Evolutionary conservation across 345 rosid genomes (phyloP), one percentile per base, ranked within the genome.

Genomic region (Eucalyptus sideroxylon): DNA sequence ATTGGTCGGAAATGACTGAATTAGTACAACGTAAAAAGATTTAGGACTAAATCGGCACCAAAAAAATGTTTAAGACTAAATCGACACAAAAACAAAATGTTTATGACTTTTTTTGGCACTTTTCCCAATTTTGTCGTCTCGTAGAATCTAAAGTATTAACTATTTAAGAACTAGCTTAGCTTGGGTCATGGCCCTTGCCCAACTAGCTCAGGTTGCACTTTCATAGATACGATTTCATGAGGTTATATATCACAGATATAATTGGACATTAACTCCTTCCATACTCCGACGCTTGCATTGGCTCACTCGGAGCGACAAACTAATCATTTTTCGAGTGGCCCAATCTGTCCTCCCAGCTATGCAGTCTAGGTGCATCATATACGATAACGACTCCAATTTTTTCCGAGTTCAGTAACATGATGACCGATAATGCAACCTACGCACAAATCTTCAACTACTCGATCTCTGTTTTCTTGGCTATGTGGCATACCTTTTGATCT

Each of bases 1-100:
- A 47, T 47, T 47, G 14, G 50, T 0, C 0, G 2, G 2, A 47
- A 47, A 47, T 0, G 5, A 49, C 5, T 49, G 2, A 49, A 49
- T 49, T 47, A 14, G 5, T 5, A 49, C 50, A 49, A 12, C 50
- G 2, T 12, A 12, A 49, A 49, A 11, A 47, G 50, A 47, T 47
- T 47, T 12, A 11, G 14, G 0, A 49, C 14, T 4, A 49, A 11
- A 4, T 49, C 4, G 4, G 4, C 13, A 11, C 4, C 49, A 11
- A 47, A 47, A 47, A 47, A 47, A 47, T 0, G 0, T 47, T 47
- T 47, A 47, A 0, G 5, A 47, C 14, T 49, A 49, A 49, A 49
- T 49, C 14, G 0, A 5, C 50, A 49, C 50, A 49, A 49, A 47
- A 49, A 49, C 15, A 49, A 49, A 49, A 49, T 49, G 15, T 49